A percentile compares a stretch with the other conserved stretches of the same genome.
phyloP scores from a whole-genome alignment of 2,329 filamentous ascomycete species.

The Aureobasidium vineae region DNA sequence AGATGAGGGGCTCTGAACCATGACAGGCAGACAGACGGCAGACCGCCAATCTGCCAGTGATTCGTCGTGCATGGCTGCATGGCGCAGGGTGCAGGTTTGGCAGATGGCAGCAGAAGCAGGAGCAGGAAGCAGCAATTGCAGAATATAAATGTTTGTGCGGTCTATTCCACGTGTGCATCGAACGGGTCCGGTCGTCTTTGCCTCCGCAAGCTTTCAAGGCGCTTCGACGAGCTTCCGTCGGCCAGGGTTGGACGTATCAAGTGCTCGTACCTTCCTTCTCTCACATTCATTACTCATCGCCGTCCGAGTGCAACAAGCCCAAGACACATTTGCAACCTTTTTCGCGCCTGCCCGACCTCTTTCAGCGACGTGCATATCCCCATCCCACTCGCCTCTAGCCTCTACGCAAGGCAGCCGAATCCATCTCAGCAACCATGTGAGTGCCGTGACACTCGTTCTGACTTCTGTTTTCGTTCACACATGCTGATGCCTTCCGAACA shows the following conservation, averaged over 20 bases:
- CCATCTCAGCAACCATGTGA: constrained; percentile 23
- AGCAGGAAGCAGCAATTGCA: neutral
- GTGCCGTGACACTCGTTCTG: constrained; percentile 21
- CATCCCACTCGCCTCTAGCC: constrained; percentile 6
- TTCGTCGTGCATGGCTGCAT: constrained; percentile 22
- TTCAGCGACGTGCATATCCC: constrained; percentile 32
- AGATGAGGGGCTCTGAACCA: neutral
- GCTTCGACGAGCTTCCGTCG: constrained; percentile 17
- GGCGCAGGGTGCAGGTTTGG: neutral
- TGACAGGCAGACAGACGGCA: constrained; percentile 2
- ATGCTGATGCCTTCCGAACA: constrained; percentile 40
- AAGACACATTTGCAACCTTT: constrained; percentile 3
- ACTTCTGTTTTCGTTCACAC: constrained; percentile 2
- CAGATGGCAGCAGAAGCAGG: neutral
- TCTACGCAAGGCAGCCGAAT: constrained; percentile 28
- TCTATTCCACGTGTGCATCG: constrained; percentile 9
- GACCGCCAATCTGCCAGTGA: constrained; percentile 21
- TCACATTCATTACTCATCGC: constrained; percentile 11
- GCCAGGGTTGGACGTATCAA: neutral
- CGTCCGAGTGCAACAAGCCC: constrained; percentile 1
- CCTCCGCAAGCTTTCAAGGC: constrained; percentile 22
- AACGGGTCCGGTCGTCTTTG: neutral
- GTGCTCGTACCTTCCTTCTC: neutral
- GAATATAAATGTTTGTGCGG: constrained; percentile 9
- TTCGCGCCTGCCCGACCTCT: constrained; percentile 23